Evolutionary conservation across 1,139 yeast species (phyloP).

Genomic region (Debaryomyces fabryi): DNA sequence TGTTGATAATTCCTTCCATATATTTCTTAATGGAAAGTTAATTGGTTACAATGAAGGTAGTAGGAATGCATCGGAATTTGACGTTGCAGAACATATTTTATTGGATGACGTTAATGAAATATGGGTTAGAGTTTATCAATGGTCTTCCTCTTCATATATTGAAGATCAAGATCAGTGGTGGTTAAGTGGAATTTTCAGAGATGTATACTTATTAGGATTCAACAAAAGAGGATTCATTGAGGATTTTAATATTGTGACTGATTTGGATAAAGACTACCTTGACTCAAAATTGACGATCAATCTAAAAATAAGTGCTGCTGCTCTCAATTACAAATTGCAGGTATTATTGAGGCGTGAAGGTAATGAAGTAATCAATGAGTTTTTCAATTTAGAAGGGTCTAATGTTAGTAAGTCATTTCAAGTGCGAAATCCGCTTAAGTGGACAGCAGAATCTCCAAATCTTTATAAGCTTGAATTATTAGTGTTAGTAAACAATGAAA

Average conservation of each 20-base stretch:
- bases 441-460: slow-evolving; percentile 38
- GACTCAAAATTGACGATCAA: slow-evolving; percentile 10
- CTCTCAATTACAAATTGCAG: slow-evolving; percentile 1
- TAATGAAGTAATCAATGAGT: neutral
- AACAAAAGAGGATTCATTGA: slow-evolving; percentile 14
- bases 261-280: slow-evolving; percentile 14
- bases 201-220: slow-evolving; percentile 19
- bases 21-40: slow-evolving; percentile 27
- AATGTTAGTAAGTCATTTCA: slow-evolving; percentile 5
- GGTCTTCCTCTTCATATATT: slow-evolving; percentile 32
- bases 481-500: slow-evolving; percentile 12
- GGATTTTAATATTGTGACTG: slow-evolving; percentile 17
- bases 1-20: slow-evolving; percentile 33
- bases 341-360: neutral
- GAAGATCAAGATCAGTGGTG: slow-evolving; percentile 43
- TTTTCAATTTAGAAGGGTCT: neutral
- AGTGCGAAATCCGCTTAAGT: slow-evolving; percentile 20
- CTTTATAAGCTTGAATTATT: slow-evolving; percentile 23
- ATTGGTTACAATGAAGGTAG: slow-evolving; percentile 36
- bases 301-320: neutral
- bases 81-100: slow-evolving; percentile 14
- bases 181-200: slow-evolving; percentile 30
- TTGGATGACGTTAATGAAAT: slow-evolving; percentile 16
- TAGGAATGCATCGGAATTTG: slow-evolving; percentile 34
- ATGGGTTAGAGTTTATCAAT: slow-evolving; percentile 32